A percentile compares a stretch with the other conserved stretches of the same genome.
phyloP scores from a whole-genome alignment of 352 stramenopile species.

The Phytophthora litchii region DNA sequence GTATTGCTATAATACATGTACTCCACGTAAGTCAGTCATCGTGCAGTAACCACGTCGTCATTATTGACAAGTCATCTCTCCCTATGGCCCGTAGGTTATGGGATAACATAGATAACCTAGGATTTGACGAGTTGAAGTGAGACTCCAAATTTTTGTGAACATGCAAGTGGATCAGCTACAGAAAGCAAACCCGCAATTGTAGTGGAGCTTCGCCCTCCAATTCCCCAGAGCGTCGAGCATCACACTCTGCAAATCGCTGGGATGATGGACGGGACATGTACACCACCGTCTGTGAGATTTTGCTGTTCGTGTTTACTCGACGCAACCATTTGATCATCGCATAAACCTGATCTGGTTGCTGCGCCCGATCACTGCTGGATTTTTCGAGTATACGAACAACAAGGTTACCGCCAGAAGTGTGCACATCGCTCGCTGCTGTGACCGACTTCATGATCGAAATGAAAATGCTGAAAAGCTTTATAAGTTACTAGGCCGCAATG shows the following conservation, averaged over 20 bases:
- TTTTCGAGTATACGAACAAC: constrained; percentile 8
- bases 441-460: constrained; percentile 4
- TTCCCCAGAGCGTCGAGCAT: no score
- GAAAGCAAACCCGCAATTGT: no score
- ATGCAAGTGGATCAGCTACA: no score
- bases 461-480: constrained; percentile 9
- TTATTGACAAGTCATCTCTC: background rate
- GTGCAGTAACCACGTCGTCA: no score
- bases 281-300: background rate
- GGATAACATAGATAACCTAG: no score
- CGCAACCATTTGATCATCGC: constrained; percentile 8
- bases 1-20: no score
- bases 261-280: no score
- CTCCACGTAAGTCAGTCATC: no score
- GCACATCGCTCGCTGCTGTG: background rate
- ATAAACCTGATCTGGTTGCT: background rate
- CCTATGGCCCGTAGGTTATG: no score
- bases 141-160: no score
- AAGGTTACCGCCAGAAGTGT: background rate
- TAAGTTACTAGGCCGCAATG: constrained; percentile 12
- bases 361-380: constrained; percentile 14
- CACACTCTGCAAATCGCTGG: no score
- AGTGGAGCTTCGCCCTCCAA: no score
- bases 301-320: constrained; percentile 15
- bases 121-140: constrained; percentile 13